Base-by-base conservation (phyloP, 495 filamentous ascomycete species). In the Penicillium malachiteum region DNA sequence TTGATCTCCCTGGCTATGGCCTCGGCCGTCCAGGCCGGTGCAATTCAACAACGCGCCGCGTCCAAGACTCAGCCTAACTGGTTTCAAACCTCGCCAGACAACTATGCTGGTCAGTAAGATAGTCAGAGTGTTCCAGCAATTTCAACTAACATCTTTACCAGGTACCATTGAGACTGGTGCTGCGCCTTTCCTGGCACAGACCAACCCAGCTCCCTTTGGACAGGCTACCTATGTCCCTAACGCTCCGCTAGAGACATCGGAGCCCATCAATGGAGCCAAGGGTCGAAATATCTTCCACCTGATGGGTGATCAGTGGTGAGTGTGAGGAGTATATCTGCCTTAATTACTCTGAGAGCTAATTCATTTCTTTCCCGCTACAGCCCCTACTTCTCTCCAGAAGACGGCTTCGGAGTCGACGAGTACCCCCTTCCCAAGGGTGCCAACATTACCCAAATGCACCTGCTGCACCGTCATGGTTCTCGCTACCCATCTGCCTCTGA, bases 101-200 rank as follows among this genome's bases (percentile, higher is more conserved):
- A 54, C 46, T 64, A 61, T 32, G 44, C 52, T 37, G 48, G 52
- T 43, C 17, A 54, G 37, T 37, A 1, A 41, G 21, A 32, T 14
- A 12, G 11, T 9, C 7, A 13, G 17, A 21, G 18, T 30, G 3
- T 41, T 10, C n/a, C 7, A 26, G 18, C 7, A 7, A 10, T 37
- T 3, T n/a, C 16, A 14, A 16, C 47, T 56, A 10, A 50, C 6
- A 50, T 13, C 1, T 48, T 65, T 17, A 68, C 66, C 63, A 63
- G 83, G 83, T 9, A 78, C 80, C 12, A 86, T 81, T 0, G 73
- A 76, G n/a, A 85, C 84, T 3, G 83, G 84, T 5, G 63, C 62
- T 35, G 70, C 79, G 2, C 75, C 83, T 1, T 84, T 83, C 60
- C 63, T 86, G 9, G 84, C 82, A 3, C 73, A 82, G 66, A 84